Base-by-base conservation (phyloP, 768 basidiomycete genomes). In the Tylopilus plumbeoviolaceoides region DNA sequence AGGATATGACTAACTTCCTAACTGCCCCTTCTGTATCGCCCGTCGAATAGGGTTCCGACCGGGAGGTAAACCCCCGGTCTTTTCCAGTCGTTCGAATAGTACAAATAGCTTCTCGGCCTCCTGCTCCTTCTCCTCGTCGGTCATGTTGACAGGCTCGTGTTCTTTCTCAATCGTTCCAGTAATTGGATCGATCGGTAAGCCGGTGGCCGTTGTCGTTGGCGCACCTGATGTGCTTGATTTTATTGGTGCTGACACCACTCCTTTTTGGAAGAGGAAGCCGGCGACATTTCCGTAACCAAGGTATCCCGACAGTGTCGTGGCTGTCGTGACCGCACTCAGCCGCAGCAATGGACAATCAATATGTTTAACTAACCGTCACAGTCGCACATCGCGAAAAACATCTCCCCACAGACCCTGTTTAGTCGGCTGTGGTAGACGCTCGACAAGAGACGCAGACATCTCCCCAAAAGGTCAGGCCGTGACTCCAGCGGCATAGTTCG, bases 281-380 rank as follows among this genome's bases (percentile, higher is more conserved):
- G 94, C 92, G 39, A 94, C 92, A 65, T 94, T 94, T 39, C 95
- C 95, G 61, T 99, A 99, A 7, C 95, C 95, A 48, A 97, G 79
- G 41, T 88, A 80, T 5, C 83, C 78, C n/a, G 83, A 81, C 15
- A 98, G 73, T 0, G 76, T 80, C 6, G 79, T 74, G n/a, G 89
- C 92, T 85, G 63, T 44, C 20, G 18, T 21, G 23, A 12, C 38
- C n/a, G 14, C 4, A 38, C 11, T 55, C 43, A 55, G 44, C 28
- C 41, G 14, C 27, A 48, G 33, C 18, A 7, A 51, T 7, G 44
- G 10, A 20, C n/a, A 14, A 7, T 5, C 27, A 20, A 51, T 10
- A 23, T 5, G 21, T 44, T 42, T 10, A 14, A 56, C 71, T 55
- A 60, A 84, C 85, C 76, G 69, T 97, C 85, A 2, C 82, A 84